Evolutionary conservation across 805 yeast species (phyloP), one percentile per base, ranked within the genome.

Genomic region (Cyberlindnera maclurae): DNA sequence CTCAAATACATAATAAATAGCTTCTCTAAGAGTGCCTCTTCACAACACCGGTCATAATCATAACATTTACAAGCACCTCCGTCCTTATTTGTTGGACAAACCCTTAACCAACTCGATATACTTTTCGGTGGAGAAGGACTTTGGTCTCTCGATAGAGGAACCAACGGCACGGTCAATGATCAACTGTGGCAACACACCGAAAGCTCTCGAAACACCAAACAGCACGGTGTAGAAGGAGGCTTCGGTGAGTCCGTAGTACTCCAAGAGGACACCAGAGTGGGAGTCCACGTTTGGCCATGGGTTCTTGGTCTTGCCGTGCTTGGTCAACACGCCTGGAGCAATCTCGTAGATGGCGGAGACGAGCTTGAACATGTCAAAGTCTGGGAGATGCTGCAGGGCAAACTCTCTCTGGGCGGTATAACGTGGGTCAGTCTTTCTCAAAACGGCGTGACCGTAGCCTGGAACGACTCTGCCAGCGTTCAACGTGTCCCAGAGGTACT

Each of bases 211-310:
- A 41, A 83, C 93, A 71, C 90, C 93, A 63, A 83, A 83, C 60
- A 83, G 67, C 31, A 83, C 94, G 38, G 93, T 84, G 75, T 83
- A 83, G 79, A 80, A 84, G 32, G 84, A 75, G 55, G 77, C 78
- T 71, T 83, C 87, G 40, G 82, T 80, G 59, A 83, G 68, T 54
- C 94, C 94, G 69, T 83, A 83, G 75, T 84, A 79, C 67, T 83
- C 89, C 64, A 83, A 72, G 53, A 84, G 66, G 46, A 82, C 87
- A 68, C 94, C 94, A 36, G 90, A 82, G 68, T 81, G 87, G 39
- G 93, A 81, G 67, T 83, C 94, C 50, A 83, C 94, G 61, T 83
- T 83, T 66, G 94, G 93, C 88, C 88, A 83, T 67, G 93, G 93
- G 77, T 83, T 83, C 77, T 83, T 82, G 59, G 90, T 83, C 77